Evolutionary conservation across 305 asterid species (phyloP), one percentile per base, ranked within the genome.

Genomic region (Solanum hybrid): DNA sequence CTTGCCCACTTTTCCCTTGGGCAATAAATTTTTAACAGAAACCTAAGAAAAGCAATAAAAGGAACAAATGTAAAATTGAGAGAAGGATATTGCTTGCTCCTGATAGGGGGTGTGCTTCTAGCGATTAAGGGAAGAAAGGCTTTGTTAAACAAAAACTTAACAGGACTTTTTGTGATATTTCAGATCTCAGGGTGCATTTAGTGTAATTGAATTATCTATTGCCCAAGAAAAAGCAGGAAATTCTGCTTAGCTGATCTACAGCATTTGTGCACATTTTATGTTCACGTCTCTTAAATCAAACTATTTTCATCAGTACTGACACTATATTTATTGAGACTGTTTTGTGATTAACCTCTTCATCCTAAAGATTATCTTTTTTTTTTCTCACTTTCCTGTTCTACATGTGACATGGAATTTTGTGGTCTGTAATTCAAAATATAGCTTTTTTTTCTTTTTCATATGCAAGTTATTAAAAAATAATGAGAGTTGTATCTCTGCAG

Each of bases 401-500:
- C 56, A 29, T 10, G 72, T 29, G 73, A 45, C 71, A 10, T 45
- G 17, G 37, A 82, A 82, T 82, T 14, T 82, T 17, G 2, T 82
- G 27, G 19, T 45, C 40, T 2, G 27, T 82, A 81, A 29, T 45
- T 84, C 27, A 84, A 51, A 51, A 2, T 14, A 17, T 36, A 78
- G 24, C 37, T 11, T 27, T 4, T 14, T 38, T 60, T 13, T 40
- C 69, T 26, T 42, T 40, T 37, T 38, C 35, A 81, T 42, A 27
- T 27, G 72, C 36, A 82, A 45, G 12, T 82, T 17, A 27, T 42
- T 29, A 9, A 17, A n/a, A n/a, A 8, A 15, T 29, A 82, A 42
- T 3, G 11, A 17, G 73, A 45, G 40, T 82, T 82, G 17, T 45
- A 17, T 31, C 38, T 82, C 40, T 82, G 40, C 72, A 96, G 99